phyloP scores from a whole-genome alignment of 2,329 filamentous ascomycete species.

The Dactylonectria estremocensis region DNA sequence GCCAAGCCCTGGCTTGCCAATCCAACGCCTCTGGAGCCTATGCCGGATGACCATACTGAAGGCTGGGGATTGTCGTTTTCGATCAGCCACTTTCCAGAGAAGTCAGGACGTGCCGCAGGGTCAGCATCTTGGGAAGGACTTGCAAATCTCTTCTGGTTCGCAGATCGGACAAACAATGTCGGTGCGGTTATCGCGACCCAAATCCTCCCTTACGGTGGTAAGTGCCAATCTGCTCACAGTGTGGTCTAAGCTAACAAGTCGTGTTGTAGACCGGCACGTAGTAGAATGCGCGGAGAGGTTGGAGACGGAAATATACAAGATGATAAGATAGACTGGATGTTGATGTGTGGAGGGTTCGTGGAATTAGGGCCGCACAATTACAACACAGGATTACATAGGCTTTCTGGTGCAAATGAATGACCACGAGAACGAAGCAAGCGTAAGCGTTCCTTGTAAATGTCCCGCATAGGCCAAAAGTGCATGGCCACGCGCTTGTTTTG shows the following conservation, averaged over 20 bases:
- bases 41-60: conserved; percentile 25
- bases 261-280: not conserved
- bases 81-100: conserved; percentile 24
- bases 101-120: conserved; percentile 19
- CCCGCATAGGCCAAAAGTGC: too few relatives aligned
- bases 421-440: too few relatives aligned
- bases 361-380: too few relatives aligned
- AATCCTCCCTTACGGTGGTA: conserved; percentile 30
- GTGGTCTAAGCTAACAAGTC: not conserved
- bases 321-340: not conserved
- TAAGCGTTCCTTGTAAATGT: too few relatives aligned
- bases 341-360: too few relatives aligned
- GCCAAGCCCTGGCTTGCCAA: conserved; percentile 22
- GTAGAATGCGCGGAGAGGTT: conserved; percentile 9
- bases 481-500: too few relatives aligned
- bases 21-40: conserved; percentile 6
- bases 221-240: not conserved
- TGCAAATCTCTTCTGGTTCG: conserved; percentile 32
- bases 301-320: conserved; percentile 10
- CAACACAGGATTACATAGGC: too few relatives aligned
- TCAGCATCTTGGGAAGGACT: conserved; percentile 27
- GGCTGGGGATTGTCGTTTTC: conserved; percentile 32
- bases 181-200: conserved; percentile 21
- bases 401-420: too few relatives aligned
- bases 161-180: conserved; percentile 23